These are phyloP conservation scores for Colletotrichum chlorophyti DNA, from an alignment of 2,329 filamentous ascomycete genomes.

Conservation along the genomic window DNA sequence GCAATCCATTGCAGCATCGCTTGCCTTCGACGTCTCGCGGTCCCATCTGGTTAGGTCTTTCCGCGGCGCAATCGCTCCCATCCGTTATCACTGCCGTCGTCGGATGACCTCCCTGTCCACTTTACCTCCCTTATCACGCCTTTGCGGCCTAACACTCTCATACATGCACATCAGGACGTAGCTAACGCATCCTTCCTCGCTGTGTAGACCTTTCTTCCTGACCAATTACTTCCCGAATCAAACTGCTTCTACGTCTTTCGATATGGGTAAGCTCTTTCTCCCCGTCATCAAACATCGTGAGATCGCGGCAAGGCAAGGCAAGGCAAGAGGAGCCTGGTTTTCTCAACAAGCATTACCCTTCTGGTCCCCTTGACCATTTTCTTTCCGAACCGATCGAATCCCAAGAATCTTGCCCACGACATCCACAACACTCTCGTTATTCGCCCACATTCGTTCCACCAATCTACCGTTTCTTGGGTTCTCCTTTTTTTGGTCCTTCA, in stretches of 20 bases:
- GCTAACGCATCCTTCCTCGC: slow-evolving; percentile 35
- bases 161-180: neutral
- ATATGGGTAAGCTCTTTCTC: slow-evolving; percentile 54
- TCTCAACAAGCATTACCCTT: neutral
- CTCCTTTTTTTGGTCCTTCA: slow-evolving; percentile 41
- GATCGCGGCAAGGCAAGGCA: slow-evolving; percentile 29
- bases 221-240: slow-evolving; percentile 32
- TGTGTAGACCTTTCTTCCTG: slow-evolving; percentile 34
- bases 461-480: slow-evolving; percentile 57
- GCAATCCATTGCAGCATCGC: neutral
- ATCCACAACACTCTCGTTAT: slow-evolving; percentile 38
- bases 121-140: neutral
- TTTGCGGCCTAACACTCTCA: neutral
- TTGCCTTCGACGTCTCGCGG: neutral
- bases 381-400: slow-evolving; percentile 31
- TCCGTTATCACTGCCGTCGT: slow-evolving; percentile 7
- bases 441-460: slow-evolving; percentile 45
- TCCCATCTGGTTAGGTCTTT: neutral
- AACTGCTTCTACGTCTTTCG: slow-evolving; percentile 41
- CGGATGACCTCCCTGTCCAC: slow-evolving; percentile 13
- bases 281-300: slow-evolving; percentile 22
- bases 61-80: neutral
- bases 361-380: neutral
- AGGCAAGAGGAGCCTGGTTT: slow-evolving; percentile 22
- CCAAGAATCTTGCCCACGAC: slow-evolving; percentile 33